Percentiles rank a stretch among this genome's conserved stretches.
Conservation (phyloP, 1,139 yeast genomes). For the Geotrichum restrictum region DNA sequence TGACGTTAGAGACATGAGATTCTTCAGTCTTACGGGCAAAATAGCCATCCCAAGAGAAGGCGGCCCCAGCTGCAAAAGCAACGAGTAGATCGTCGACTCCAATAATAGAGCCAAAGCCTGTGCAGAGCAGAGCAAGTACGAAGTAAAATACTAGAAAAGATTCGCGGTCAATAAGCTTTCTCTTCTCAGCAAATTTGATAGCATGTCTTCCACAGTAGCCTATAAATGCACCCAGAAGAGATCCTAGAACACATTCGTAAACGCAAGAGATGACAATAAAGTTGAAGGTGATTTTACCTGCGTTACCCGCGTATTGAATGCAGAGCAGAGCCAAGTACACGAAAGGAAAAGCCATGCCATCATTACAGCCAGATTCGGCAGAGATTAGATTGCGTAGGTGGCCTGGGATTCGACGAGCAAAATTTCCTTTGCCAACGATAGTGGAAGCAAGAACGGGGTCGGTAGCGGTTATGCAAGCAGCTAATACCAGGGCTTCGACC, state of each 20-base stretch:
- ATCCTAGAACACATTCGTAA: conserved; percentile 86
- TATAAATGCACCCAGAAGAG: conserved; percentile 66
- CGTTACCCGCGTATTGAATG: conserved; percentile 61
- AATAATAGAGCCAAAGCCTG: conserved; percentile 87
- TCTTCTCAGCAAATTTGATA: conserved; percentile 72
- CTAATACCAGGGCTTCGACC: conserved; percentile 69
- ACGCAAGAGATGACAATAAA: conserved; percentile 79
- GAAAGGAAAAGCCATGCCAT: conserved; percentile 97
- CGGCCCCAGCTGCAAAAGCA: conserved; percentile 93
- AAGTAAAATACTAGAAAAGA: conserved; percentile 89
- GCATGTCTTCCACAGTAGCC: conserved; percentile 72
- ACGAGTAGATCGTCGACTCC: conserved; percentile 94
- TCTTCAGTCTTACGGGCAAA: conserved; percentile 85
- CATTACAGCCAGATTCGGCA: conserved; percentile 96
- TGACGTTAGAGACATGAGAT: conserved; percentile 87
- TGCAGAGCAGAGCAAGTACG: conserved; percentile 79
- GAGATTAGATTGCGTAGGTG: conserved; percentile 83
- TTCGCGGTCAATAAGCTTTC: conserved; percentile 81
- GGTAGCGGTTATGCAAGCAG: conserved; percentile 95
- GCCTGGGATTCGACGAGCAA: conserved; percentile 94
- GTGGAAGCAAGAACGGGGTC: conserved; percentile 98
- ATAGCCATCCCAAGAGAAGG: conserved; percentile 97
- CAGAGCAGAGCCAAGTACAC: conserved; percentile 70
- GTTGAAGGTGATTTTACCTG: conserved; percentile 69
- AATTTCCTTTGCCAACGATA: conserved; percentile 95